phyloP scores from a whole-genome alignment of 495 filamentous ascomycete species.

The Aspergillus baeticus region DNA sequence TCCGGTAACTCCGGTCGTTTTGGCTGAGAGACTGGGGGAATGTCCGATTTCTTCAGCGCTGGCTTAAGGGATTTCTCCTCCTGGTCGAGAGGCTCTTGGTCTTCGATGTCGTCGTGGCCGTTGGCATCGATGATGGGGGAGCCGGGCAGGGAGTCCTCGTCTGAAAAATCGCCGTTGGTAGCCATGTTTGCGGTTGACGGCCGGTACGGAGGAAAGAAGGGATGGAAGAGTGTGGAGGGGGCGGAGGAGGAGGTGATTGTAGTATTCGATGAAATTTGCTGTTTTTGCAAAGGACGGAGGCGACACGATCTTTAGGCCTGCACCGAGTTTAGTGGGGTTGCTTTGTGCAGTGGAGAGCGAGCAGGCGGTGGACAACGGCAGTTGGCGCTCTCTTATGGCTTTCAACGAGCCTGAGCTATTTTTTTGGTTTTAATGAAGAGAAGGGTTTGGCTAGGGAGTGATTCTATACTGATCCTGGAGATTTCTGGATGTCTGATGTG shows the following conservation, averaged over 20 bases:
- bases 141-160: conserved; percentile 58
- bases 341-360: conserved; percentile 49
- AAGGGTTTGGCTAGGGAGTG: no score
- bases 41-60: conserved; percentile 61
- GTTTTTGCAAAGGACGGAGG: conserved; percentile 23
- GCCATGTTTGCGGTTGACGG: conserved; percentile 54
- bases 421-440: no score
- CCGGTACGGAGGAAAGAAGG: conserved; percentile 11
- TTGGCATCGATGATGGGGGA: conserved; percentile 58
- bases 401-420: neutral
- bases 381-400: conserved; percentile 12
- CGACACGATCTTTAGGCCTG: conserved; percentile 38
- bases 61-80: conserved; percentile 60
- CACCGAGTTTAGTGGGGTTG: conserved; percentile 22
- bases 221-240: conserved; percentile 14
- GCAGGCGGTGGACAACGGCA: conserved; percentile 35
- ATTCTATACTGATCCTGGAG: no score
- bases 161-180: conserved; percentile 62
- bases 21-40: conserved; percentile 42
- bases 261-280: conserved; percentile 41
- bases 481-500: no score
- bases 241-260: conserved; percentile 10
- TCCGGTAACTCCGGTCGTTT: conserved; percentile 69
- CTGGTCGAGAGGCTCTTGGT: conserved; percentile 50
- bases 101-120: conserved; percentile 53